Conservation (phyloP, 352 stramenopile genomes). For the Globisporangium nagaii region DNA sequence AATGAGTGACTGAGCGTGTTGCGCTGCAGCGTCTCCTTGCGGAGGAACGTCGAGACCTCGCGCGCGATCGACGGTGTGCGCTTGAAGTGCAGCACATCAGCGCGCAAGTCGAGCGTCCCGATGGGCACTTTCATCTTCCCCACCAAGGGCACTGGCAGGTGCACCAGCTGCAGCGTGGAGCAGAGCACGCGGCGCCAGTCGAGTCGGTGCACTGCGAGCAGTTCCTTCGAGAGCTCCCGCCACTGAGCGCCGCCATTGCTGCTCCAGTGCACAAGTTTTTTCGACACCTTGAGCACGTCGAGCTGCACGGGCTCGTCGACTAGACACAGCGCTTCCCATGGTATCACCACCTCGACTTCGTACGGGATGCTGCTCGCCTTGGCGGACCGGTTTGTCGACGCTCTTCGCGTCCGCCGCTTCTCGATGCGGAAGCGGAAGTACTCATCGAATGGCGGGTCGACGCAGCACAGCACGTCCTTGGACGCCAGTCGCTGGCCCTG, state of each 20-base stretch:
- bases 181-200: slow-evolving; percentile 80
- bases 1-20: slow-evolving; percentile 61
- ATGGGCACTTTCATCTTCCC: slow-evolving; percentile 69
- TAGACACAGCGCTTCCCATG: slow-evolving; percentile 65
- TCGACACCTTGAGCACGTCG: slow-evolving; percentile 54
- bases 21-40: slow-evolving; percentile 43
- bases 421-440: slow-evolving; percentile 54
- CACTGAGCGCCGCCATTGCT: slow-evolving; percentile 15
- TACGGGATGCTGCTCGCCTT: slow-evolving; percentile 21
- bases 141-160: slow-evolving; percentile 57
- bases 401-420: slow-evolving; percentile 19
- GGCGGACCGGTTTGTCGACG: slow-evolving; percentile 4
- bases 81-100: slow-evolving; percentile 58
- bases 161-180: slow-evolving; percentile 59
- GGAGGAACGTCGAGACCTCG: slow-evolving; percentile 40
- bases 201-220: slow-evolving; percentile 59
- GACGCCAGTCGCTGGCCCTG: slow-evolving; percentile 47
- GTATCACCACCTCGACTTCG: slow-evolving; percentile 50
- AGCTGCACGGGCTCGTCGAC: slow-evolving; percentile 60
- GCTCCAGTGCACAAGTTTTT: slow-evolving; percentile 33
- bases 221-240: slow-evolving; percentile 43
- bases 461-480: slow-evolving; percentile 33
- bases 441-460: slow-evolving; percentile 71
- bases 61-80: slow-evolving; percentile 34
- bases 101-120: slow-evolving; percentile 59